These are phyloP conservation scores for Paraphoma chrysanthemicola DNA, from an alignment of 2,329 filamentous ascomycete species.

Conservation along the genomic window DNA sequence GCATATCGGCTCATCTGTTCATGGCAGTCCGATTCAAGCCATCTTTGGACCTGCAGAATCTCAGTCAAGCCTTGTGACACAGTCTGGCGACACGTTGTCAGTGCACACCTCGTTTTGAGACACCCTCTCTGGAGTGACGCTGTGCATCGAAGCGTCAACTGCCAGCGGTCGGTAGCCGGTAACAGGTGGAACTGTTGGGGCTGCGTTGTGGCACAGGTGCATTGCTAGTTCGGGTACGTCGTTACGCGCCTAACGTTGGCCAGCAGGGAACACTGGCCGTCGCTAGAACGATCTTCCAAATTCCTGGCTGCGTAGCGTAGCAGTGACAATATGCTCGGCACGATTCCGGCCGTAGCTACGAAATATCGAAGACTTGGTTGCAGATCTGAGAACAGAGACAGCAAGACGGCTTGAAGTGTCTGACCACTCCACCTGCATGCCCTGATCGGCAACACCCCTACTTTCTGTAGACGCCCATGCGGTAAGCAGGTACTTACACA, in stretches of 20 bases:
- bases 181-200: slow-evolving; percentile 41
- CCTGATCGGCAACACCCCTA: background rate
- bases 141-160: slow-evolving; percentile 34
- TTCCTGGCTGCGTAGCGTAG: slow-evolving; percentile 1
- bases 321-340: slow-evolving; percentile 1
- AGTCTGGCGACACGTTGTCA: slow-evolving; percentile 31
- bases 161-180: slow-evolving; percentile 27
- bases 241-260: slow-evolving; percentile 15
- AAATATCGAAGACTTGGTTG: background rate
- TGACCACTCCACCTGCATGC: too few relatives aligned
- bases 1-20: background rate
- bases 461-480: background rate
- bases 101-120: slow-evolving; percentile 18
- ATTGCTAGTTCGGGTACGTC: slow-evolving; percentile 18
- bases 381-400: background rate
- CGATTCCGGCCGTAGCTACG: background rate
- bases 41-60: slow-evolving; percentile 35
- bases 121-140: slow-evolving; percentile 19
- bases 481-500: background rate
- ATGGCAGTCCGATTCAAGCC: slow-evolving; percentile 29
- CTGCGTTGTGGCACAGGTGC: slow-evolving; percentile 31
- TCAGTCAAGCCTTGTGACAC: slow-evolving; percentile 15
- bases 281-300: slow-evolving; percentile 13
- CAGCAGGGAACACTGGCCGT: slow-evolving; percentile 15
- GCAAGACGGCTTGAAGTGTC: too few relatives aligned